Conservation (phyloP, 1,284 basidiomycete genomes). For the Boletus subluridellus region DNA sequence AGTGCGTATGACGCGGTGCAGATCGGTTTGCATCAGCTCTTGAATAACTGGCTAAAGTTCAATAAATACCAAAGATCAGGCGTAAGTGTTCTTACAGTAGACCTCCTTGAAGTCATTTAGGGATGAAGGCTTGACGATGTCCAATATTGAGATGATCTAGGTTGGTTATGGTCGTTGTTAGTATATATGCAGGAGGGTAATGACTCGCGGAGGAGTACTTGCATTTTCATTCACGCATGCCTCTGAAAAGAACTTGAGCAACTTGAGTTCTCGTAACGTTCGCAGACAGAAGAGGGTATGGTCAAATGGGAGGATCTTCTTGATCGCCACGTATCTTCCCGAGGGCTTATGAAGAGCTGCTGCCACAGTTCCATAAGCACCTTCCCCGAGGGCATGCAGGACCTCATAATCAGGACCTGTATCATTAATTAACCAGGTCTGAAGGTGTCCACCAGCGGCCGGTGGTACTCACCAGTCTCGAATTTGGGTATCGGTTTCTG, state of each 20-base stretch:
- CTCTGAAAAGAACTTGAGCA: slow-evolving; percentile 81
- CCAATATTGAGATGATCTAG: slow-evolving; percentile 82
- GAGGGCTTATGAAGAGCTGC: slow-evolving; percentile 65
- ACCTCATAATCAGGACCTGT: slow-evolving; percentile 72
- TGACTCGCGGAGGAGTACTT: slow-evolving; percentile 23
- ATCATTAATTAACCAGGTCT: slow-evolving; percentile 4
- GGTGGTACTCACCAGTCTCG: slow-evolving; percentile 50
- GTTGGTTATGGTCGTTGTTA: neutral
- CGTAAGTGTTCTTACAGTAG: slow-evolving; percentile 49
- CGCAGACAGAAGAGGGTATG: slow-evolving; percentile 77
- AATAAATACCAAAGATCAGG: neutral
- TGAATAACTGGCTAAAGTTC: slow-evolving; percentile 61
- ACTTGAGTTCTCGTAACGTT: slow-evolving; percentile 75
- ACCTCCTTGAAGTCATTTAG: slow-evolving; percentile 82
- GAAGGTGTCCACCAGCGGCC: neutral
- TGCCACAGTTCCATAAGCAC: slow-evolving; percentile 71
- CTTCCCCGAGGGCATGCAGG: slow-evolving; percentile 72
- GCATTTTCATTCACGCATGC: slow-evolving; percentile 78
- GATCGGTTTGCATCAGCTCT: slow-evolving; percentile 88
- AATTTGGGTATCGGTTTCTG: slow-evolving; percentile 59
- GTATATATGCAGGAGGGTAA: neutral
- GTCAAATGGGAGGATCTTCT: slow-evolving; percentile 83
- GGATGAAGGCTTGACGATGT: slow-evolving; percentile 77
- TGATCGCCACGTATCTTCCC: slow-evolving; percentile 69
- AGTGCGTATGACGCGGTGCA: slow-evolving; percentile 87